Percentiles rank a stretch among this genome's conserved stretches.
These are phyloP conservation scores for Prunus salicina DNA, from an alignment of 306 rosid species.

Conservation along the genomic window DNA sequence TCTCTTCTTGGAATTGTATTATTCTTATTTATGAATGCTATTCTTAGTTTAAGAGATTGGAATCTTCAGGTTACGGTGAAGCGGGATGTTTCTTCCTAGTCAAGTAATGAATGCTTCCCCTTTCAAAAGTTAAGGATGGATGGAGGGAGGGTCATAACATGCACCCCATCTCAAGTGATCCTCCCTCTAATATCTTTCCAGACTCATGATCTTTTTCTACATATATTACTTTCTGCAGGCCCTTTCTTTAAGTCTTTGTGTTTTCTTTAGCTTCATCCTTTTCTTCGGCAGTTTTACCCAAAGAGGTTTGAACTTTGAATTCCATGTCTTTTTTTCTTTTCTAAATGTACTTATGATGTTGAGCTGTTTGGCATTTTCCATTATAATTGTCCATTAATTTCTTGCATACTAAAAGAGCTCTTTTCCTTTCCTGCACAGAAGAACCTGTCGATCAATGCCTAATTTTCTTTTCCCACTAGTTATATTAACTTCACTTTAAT, in stretches of 20 bases:
- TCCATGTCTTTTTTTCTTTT: background rate
- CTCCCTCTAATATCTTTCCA: background rate
- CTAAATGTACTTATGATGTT: too few relatives aligned
- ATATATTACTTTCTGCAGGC: background rate
- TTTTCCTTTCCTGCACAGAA: too few relatives aligned
- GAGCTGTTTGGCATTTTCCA: too few relatives aligned
- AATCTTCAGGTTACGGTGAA: background rate
- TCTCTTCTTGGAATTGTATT: too few relatives aligned
- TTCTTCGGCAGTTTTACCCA: background rate
- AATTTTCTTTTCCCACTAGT: too few relatives aligned
- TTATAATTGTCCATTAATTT: too few relatives aligned
- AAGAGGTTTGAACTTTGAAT: background rate
- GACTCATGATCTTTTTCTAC: background rate
- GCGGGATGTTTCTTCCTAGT: background rate
- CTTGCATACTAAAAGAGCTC: background rate
- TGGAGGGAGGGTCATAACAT: background rate
- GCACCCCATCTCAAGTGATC: background rate
- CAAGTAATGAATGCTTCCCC: background rate
- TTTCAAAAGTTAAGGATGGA: background rate
- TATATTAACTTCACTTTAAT: too few relatives aligned
- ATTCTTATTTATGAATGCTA: background rate
- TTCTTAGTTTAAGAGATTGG: background rate
- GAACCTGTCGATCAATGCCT: too few relatives aligned
- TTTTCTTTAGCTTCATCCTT: background rate
- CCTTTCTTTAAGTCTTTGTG: background rate